A percentile compares a stretch with the other conserved stretches of the same genome.
Evolutionary conservation across 495 filamentous ascomycete genomes (phyloP).

Genomic region (Cladorrhinum samala): DNA sequence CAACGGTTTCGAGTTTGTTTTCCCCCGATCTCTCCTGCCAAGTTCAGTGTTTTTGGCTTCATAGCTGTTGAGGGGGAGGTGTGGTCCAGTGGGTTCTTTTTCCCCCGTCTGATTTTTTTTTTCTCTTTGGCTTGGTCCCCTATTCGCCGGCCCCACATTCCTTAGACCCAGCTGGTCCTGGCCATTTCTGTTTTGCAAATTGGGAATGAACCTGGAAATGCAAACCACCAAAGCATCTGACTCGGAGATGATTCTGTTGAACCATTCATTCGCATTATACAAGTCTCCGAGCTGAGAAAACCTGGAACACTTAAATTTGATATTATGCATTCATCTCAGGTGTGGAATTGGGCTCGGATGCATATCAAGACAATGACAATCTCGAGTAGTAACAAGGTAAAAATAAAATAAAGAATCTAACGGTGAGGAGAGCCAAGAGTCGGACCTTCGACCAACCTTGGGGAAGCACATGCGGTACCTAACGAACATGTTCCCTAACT

Average conservation of each 20-base stretch:
- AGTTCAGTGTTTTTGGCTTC: background rate
- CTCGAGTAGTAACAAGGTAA: too few relatives aligned
- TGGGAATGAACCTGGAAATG: background rate
- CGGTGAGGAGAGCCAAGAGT: background rate
- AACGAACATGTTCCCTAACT: background rate
- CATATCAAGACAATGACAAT: too few relatives aligned
- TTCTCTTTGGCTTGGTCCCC: background rate
- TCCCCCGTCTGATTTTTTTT: background rate
- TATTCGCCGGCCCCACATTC: background rate
- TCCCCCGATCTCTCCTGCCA: background rate
- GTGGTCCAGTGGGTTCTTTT: too few relatives aligned
- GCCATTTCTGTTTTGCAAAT: background rate
- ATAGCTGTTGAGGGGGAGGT: too few relatives aligned
- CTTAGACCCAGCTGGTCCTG: background rate
- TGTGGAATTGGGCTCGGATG: too few relatives aligned
- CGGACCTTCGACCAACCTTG: background rate
- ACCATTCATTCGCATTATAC: too few relatives aligned
- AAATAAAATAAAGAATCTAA: background rate
- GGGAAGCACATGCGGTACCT: background rate
- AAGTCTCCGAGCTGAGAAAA: too few relatives aligned
- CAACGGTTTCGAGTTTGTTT: conserved; percentile 4
- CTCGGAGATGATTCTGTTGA: too few relatives aligned
- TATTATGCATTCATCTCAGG: too few relatives aligned
- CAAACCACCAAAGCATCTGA: background rate
- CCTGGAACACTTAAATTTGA: too few relatives aligned